These are phyloP conservation scores for Tuber calosporum DNA, from an alignment of 495 filamentous ascomycete species.

Conservation along the genomic window DNA sequence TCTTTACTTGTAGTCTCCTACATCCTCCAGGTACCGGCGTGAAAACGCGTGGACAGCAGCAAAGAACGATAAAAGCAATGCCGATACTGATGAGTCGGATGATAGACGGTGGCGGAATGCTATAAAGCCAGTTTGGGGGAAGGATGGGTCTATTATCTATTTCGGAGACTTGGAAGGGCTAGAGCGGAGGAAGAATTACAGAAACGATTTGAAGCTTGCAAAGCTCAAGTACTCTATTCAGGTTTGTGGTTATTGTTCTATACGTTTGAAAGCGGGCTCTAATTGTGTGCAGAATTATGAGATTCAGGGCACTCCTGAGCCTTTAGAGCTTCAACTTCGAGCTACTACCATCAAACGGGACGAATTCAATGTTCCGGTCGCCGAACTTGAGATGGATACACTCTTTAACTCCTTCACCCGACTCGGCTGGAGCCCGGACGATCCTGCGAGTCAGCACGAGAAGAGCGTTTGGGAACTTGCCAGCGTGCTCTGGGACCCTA, in stretches of 20 bases:
- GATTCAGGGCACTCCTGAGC: slow-evolving; percentile 40
- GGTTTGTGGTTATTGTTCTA: slow-evolving; percentile 17
- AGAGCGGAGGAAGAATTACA: slow-evolving; percentile 24
- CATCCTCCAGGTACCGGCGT: slow-evolving; percentile 16
- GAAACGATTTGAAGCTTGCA: slow-evolving; percentile 28
- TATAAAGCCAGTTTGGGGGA: slow-evolving; percentile 64
- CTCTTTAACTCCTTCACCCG: slow-evolving; percentile 32
- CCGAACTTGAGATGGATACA: slow-evolving; percentile 37
- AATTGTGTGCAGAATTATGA: slow-evolving; percentile 16
- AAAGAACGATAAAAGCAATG: slow-evolving; percentile 11
- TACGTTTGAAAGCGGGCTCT: slow-evolving; percentile 26
- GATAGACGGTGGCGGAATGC: slow-evolving; percentile 46
- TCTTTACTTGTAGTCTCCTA: slow-evolving; percentile 68
- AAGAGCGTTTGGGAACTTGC: slow-evolving; percentile 66
- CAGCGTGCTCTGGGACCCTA: slow-evolving; percentile 76
- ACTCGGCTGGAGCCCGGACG: slow-evolving; percentile 32
- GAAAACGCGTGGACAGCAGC: slow-evolving; percentile 19
- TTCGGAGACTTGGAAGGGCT: slow-evolving; percentile 40
- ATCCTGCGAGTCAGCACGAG: slow-evolving; percentile 47
- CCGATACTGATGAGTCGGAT: slow-evolving; percentile 14
- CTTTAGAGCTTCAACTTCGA: slow-evolving; percentile 46
- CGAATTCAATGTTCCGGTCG: slow-evolving; percentile 48
- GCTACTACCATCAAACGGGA: slow-evolving; percentile 43
- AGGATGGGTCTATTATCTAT: slow-evolving; percentile 64
- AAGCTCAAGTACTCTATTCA: slow-evolving; percentile 31